These are phyloP conservation scores for Tetrapisispora pingtungensis DNA, from an alignment of 805 yeast species.

Conservation along the genomic window DNA sequence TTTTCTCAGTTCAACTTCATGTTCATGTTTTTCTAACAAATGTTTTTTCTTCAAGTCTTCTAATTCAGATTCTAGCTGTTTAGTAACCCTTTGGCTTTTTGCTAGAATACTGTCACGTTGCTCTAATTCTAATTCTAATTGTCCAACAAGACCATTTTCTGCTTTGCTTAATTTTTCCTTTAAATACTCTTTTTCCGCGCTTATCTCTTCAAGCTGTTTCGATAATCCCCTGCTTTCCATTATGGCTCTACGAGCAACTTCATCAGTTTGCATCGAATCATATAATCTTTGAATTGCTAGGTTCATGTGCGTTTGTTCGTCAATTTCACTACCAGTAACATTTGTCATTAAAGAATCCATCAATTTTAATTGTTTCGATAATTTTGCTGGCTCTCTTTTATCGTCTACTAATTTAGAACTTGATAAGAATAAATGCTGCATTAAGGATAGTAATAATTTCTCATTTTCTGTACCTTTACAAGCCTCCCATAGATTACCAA, in stretches of 20 bases:
- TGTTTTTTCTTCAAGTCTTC: conserved; percentile 55
- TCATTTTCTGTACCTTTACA: conserved; percentile 52
- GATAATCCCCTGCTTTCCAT: conserved; percentile 48
- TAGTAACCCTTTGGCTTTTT: conserved; percentile 54
- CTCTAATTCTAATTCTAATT: conserved; percentile 51
- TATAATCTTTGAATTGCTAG: conserved; percentile 71
- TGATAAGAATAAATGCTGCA: conserved; percentile 28
- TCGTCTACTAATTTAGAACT: conserved; percentile 20
- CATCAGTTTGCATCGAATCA: conserved; percentile 78
- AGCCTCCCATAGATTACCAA: conserved; percentile 38
- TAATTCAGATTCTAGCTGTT: conserved; percentile 52
- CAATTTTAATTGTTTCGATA: conserved; percentile 35
- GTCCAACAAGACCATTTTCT: conserved; percentile 69
- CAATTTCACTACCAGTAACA: conserved; percentile 41
- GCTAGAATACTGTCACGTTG: conserved; percentile 61
- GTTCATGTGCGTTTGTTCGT: conserved; percentile 59
- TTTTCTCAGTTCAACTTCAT: conserved; percentile 68
- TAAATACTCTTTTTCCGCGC: conserved; percentile 54
- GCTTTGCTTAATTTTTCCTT: conserved; percentile 62
- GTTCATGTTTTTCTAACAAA: conserved; percentile 59
- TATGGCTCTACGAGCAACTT: conserved; percentile 70
- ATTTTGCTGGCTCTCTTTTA: conserved; percentile 20
- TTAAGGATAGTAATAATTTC: conserved; percentile 37
- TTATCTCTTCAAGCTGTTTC: conserved; percentile 37
- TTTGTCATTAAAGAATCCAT: conserved; percentile 66